Percentiles rank a stretch among this genome's conserved stretches.
Evolutionary conservation across 2,329 filamentous ascomycete species (phyloP).

Genomic region (Mariannaea sp.): DNA sequence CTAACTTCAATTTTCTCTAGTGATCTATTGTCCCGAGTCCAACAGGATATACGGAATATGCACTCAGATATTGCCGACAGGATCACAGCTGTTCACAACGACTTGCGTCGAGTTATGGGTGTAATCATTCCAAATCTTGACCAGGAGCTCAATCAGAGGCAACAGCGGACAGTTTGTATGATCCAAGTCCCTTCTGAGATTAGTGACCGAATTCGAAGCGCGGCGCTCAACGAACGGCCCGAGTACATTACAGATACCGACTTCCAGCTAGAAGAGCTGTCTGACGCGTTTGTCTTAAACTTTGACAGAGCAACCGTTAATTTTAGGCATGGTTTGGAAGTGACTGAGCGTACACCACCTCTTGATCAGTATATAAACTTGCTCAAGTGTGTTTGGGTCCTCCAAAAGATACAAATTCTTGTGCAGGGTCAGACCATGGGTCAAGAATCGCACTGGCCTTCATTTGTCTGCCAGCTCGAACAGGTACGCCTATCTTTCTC

Average conservation of each 20-base stretch:
- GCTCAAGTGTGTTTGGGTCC: conserved; percentile 43
- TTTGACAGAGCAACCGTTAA: conserved; percentile 35
- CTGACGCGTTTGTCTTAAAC: conserved; percentile 42
- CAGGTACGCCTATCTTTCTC: conserved; percentile 31
- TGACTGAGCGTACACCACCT: conserved; percentile 33
- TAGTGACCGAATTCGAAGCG: conserved; percentile 32
- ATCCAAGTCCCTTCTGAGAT: conserved; percentile 32
- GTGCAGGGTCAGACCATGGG: conserved; percentile 17
- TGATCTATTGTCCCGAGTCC: conserved; percentile 40
- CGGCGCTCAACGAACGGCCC: conserved; percentile 29
- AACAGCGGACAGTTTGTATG: conserved; percentile 20
- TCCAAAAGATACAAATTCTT: conserved; percentile 28
- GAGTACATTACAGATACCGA: conserved; percentile 28
- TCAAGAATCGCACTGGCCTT: conserved; percentile 43
- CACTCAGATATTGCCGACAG: conserved; percentile 32
- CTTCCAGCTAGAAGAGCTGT: conserved; percentile 36
- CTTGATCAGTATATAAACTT: conserved; percentile 40
- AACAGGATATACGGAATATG: conserved; percentile 38
- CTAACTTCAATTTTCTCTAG: conserved; percentile 25
- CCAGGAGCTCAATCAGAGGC: conserved; percentile 30
- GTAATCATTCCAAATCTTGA: conserved; percentile 37
- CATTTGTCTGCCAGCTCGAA: conserved; percentile 40
- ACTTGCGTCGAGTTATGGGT: conserved; percentile 34
- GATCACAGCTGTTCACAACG: conserved; percentile 31
- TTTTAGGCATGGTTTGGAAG: conserved; percentile 35